phyloP scores from a whole-genome alignment of 176 grass and related monocot species.

The Calamus simplicifolius region DNA sequence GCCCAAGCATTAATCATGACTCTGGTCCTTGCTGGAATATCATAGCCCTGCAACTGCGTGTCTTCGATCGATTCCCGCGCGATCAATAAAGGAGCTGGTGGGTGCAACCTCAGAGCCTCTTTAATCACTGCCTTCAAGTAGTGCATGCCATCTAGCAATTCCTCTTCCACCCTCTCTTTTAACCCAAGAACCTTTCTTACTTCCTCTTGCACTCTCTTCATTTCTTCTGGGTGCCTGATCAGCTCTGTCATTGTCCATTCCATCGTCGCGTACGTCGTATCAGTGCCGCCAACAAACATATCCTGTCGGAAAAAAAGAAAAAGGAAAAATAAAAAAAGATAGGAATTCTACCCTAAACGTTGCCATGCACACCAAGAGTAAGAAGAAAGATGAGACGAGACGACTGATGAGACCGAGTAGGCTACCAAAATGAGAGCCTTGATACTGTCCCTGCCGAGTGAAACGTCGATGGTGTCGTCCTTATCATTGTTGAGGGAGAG shows the following conservation, averaged over 20 bases:
- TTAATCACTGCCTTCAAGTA: slow-evolving; percentile 26
- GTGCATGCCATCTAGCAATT: slow-evolving; percentile 14
- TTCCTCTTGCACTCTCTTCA: slow-evolving; percentile 28
- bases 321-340: neutral
- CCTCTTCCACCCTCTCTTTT: slow-evolving; percentile 7
- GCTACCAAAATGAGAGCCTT: slow-evolving; percentile 47
- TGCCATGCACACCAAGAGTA: neutral
- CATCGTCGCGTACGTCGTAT: slow-evolving; percentile 21
- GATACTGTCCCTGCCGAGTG: slow-evolving; percentile 27
- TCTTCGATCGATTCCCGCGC: slow-evolving; percentile 26
- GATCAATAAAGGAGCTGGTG: slow-evolving; percentile 18
- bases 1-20: slow-evolving; percentile 61
- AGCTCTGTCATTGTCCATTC: slow-evolving; percentile 58
- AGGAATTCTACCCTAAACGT: too few relatives aligned
- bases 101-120: slow-evolving; percentile 43
- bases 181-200: slow-evolving; percentile 11
- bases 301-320: slow-evolving; percentile 15
- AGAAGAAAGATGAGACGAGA: neutral
- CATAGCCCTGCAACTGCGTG: slow-evolving; percentile 26
- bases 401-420: neutral
- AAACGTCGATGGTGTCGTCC: neutral
- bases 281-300: slow-evolving; percentile 25
- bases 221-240: slow-evolving; percentile 34
- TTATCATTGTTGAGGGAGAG: slow-evolving; percentile 16
- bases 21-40: slow-evolving; percentile 18